A percentile compares a stretch with the other conserved stretches of the same genome.
These are phyloP conservation scores for Lactuca sativa DNA, from an alignment of 129 eudicot genomes.

Conservation along the genomic window DNA sequence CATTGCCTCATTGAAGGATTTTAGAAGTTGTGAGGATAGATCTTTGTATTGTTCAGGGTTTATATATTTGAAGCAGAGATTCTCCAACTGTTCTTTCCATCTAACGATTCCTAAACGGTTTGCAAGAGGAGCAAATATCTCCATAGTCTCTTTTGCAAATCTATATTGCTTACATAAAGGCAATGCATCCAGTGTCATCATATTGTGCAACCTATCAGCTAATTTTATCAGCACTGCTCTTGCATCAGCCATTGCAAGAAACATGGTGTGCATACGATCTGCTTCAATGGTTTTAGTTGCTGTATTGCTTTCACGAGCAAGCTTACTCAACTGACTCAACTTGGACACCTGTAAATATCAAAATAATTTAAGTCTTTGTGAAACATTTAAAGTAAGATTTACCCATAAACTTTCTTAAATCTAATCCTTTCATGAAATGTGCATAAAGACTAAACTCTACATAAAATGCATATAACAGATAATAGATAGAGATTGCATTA, in stretches of 20 bases:
- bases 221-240: conserved; percentile 82
- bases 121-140: conserved; percentile 92
- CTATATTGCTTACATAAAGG: conserved; percentile 52
- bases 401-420: background rate
- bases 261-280: conserved; percentile 75
- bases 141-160: conserved; percentile 88
- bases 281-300: conserved; percentile 84
- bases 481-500: no score
- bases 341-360: conserved; percentile 64
- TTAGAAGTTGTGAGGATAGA: conserved; percentile 67
- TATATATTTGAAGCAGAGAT: conserved; percentile 69
- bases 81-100: conserved; percentile 94
- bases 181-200: conserved; percentile 73
- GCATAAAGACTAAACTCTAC: no score
- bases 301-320: conserved; percentile 92
- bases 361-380: background rate
- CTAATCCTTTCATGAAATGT: no score
- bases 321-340: conserved; percentile 93
- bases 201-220: conserved; percentile 81
- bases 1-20: conserved; percentile 75
- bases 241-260: conserved; percentile 23
- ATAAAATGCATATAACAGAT: conserved; percentile 13
- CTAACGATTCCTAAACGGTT: conserved; percentile 84
- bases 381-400: no score
- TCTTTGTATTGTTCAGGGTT: conserved; percentile 64